A percentile compares a stretch with the other conserved stretches of the same genome.
Evolutionary conservation across 352 stramenopile genomes (phyloP).

Genomic region (Blastocystis sp.): DNA sequence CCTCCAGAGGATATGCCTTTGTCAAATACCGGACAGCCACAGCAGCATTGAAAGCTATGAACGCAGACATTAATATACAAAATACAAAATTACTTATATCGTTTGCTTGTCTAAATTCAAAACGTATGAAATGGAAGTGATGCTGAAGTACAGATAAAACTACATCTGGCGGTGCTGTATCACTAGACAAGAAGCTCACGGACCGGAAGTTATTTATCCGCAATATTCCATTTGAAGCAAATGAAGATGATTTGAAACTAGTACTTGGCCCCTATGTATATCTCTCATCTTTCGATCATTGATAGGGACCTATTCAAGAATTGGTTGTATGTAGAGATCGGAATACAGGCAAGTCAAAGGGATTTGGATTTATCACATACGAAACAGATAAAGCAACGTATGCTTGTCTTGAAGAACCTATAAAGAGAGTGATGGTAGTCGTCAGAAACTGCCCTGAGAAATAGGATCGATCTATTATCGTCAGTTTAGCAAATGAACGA

Average conservation of each 20-base stretch:
- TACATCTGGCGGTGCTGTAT: conserved; percentile 69
- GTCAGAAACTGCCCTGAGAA: background rate
- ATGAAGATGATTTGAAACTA: background rate
- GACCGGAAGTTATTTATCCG: conserved; percentile 3
- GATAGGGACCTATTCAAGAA: background rate
- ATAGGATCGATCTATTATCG: background rate
- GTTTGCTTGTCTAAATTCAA: conserved; percentile 41
- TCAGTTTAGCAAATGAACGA: background rate
- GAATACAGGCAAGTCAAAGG: background rate
- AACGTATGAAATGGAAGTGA: conserved; percentile 66
- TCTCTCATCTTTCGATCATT: background rate
- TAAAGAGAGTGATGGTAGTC: background rate
- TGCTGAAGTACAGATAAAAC: conserved; percentile 70
- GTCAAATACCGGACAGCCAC: conserved; percentile 74
- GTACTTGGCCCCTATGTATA: background rate
- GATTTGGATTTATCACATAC: conserved; percentile 13
- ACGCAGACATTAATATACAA: conserved; percentile 60
- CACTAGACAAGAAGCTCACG: conserved; percentile 25
- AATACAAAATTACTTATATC: background rate
- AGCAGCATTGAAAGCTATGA: background rate
- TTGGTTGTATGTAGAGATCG: background rate
- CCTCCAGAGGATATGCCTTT: conserved; percentile 78
- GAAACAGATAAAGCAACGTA: background rate
- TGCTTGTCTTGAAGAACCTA: background rate
- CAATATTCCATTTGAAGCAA: background rate